These are phyloP conservation scores for Cymbidium sinense DNA, from an alignment of 106 monocot genomes.

Conservation along the genomic window DNA sequence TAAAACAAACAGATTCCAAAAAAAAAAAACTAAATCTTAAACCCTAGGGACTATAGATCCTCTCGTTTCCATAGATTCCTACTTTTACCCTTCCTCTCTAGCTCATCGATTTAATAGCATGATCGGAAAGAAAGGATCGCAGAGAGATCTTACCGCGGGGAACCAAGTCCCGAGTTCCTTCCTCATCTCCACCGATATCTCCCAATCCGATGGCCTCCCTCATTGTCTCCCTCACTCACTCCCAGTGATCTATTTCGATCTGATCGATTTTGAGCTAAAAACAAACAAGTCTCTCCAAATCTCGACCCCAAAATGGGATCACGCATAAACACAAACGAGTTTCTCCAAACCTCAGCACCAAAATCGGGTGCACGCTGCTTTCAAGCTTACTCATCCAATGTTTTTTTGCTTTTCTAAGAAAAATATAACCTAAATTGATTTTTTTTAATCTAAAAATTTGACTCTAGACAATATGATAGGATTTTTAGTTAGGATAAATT, in stretches of 20 bases:
- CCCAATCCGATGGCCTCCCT: background rate
- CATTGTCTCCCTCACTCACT: background rate
- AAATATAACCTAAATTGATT: too few relatives aligned
- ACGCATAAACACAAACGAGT: background rate
- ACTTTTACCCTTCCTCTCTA: background rate
- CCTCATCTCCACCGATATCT: conserved; percentile 50
- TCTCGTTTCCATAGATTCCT: background rate
- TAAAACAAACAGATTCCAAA: background rate
- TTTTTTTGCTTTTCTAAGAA: too few relatives aligned
- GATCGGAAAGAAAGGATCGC: background rate
- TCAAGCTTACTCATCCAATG: too few relatives aligned
- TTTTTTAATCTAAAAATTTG: too few relatives aligned
- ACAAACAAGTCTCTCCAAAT: too few relatives aligned
- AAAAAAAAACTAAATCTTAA: background rate
- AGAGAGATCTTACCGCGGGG: conserved; percentile 59
- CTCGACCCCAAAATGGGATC: too few relatives aligned
- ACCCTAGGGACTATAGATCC: background rate
- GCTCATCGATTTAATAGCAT: background rate
- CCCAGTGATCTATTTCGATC: background rate
- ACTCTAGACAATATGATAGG: too few relatives aligned
- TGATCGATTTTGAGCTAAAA: background rate
- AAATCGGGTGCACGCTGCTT: too few relatives aligned
- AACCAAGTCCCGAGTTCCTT: conserved; percentile 98
- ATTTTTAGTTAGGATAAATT: too few relatives aligned
- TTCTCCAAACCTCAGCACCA: background rate